Conservation (phyloP, 345 rosid genomes). For the Mallotus nudiflorus region DNA sequence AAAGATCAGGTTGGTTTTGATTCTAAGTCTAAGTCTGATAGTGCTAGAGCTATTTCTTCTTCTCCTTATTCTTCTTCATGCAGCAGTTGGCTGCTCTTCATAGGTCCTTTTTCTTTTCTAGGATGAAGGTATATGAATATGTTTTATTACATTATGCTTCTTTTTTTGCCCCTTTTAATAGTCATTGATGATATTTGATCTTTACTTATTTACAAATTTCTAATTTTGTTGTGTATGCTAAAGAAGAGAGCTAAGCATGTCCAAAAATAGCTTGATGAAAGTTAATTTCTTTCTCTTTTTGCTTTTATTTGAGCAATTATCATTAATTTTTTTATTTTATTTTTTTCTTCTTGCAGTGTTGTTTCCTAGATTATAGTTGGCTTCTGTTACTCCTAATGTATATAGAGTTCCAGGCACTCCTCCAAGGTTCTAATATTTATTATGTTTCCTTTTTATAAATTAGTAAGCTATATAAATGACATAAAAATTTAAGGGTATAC, state of each 20-base stretch:
- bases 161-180: no score
- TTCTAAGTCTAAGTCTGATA: no score
- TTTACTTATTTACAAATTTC: no score
- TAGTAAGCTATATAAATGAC: not conserved
- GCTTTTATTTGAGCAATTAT: not conserved
- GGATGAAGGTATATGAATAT: no score
- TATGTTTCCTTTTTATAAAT: not conserved
- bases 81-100: no score
- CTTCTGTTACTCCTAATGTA: slow-evolving; percentile 20
- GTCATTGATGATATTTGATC: no score
- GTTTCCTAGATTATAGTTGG: slow-evolving; percentile 33
- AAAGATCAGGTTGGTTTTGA: no score
- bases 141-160: no score
- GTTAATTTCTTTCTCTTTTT: not conserved
- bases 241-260: slow-evolving; percentile 30
- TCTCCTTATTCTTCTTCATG: no score
- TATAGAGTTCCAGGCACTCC: slow-evolving; percentile 24
- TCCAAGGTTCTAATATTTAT: slow-evolving; percentile 15
- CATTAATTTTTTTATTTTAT: not conserved
- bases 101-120: no score
- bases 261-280: slow-evolving; percentile 31
- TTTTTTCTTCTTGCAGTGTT: slow-evolving; percentile 25
- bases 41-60: no score
- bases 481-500: not conserved
- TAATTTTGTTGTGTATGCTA: no score